phyloP scores from a whole-genome alignment of 2,329 filamentous ascomycete genomes.

The Calonectria honghensis region DNA sequence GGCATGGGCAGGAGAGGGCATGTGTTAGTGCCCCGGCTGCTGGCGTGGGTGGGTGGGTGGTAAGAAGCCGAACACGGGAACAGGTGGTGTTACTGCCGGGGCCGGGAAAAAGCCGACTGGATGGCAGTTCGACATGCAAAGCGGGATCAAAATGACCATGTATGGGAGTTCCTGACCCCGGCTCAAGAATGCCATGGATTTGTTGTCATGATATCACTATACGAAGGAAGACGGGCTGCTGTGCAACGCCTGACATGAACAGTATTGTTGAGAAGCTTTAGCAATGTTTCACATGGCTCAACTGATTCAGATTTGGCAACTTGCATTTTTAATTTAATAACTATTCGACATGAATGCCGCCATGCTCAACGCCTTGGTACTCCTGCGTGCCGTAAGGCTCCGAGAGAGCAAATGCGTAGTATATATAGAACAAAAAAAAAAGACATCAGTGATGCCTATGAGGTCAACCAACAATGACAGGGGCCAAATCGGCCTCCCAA shows the following conservation, averaged over 20 bases:
- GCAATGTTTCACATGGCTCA: not conserved
- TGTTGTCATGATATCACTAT: not conserved
- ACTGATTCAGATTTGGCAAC: constrained; percentile 34
- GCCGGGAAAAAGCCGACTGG: constrained; percentile 49
- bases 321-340: constrained; percentile 46
- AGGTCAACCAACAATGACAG: constrained; percentile 43
- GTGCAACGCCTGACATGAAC: not conserved
- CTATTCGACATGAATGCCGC: constrained; percentile 46
- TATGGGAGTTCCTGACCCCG: constrained; percentile 15
- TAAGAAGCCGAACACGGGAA: constrained; percentile 32
- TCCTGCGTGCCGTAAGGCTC: constrained; percentile 52
- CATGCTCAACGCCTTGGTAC: constrained; percentile 50
- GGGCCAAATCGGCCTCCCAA: constrained; percentile 46
- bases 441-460: constrained; percentile 47
- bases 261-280: not conserved
- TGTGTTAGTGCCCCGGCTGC: constrained; percentile 22
- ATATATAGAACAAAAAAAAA: constrained; percentile 50
- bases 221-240: not conserved
- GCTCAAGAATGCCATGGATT: not conserved
- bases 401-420: constrained; percentile 45
- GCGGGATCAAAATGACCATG: constrained; percentile 22
- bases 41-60: constrained; percentile 25
- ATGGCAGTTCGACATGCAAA: constrained; percentile 8
- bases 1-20: constrained; percentile 20
- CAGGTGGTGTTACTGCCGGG: constrained; percentile 36